Evolutionary conservation across 2,329 filamentous ascomycete genomes (phyloP).

Genomic region (Aspergillus tubingensis): DNA sequence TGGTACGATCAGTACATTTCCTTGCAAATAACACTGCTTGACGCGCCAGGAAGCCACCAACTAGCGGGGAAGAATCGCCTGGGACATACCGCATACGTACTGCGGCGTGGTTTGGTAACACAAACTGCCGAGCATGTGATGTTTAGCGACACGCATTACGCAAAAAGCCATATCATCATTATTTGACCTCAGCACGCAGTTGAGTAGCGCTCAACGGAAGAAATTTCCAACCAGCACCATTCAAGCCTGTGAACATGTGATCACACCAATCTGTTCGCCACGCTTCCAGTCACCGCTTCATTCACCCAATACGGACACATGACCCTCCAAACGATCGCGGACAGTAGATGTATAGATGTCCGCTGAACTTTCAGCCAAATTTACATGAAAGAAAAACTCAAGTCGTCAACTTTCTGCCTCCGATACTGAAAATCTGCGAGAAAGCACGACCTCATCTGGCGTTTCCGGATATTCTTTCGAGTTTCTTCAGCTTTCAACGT

Average conservation of each 20-base stretch:
- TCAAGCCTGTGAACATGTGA: not conserved
- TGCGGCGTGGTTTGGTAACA: not conserved
- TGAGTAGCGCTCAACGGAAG: not conserved
- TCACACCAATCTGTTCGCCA: not conserved
- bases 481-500: not conserved
- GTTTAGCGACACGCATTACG: not conserved
- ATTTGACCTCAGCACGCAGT: not conserved
- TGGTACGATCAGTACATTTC: not conserved
- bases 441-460: not conserved
- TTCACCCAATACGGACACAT: not conserved
- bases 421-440: not conserved
- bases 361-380: not conserved
- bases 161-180: not conserved
- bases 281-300: not conserved
- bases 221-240: not conserved
- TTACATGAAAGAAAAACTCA: not conserved
- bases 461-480: not conserved
- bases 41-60: not conserved
- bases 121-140: not conserved
- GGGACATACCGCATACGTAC: not conserved
- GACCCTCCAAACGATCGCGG: not conserved
- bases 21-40: not conserved
- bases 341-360: slow-evolving; percentile 2
- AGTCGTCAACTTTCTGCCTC: not conserved
- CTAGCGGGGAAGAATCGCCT: not conserved